Base-by-base conservation (phyloP, 768 basidiomycete genomes). In the Hortiboletus flavorubellus region DNA sequence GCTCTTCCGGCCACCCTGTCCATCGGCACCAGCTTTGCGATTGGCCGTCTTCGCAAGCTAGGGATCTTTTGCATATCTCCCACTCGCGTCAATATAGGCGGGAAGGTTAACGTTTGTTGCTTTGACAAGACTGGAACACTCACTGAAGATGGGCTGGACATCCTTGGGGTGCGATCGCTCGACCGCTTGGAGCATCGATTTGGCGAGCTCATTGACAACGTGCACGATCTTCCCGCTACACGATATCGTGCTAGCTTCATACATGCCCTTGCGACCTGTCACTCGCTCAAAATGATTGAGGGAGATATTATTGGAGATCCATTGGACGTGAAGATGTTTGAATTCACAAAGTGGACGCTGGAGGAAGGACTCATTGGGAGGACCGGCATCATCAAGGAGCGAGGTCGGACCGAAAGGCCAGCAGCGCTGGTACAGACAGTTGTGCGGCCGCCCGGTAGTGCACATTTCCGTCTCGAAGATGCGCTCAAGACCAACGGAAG, bases 91-190 rank as follows among this genome's bases (percentile, higher is more conserved):
- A 99, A 99, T 64, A 83, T 99, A 44, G 92, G 86, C 1, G 97
- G 97, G 10, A 95, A 97, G 74, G 78, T 98, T 73, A 98, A 98
- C 60, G 88, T 98, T 10, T 93, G 93, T 64, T 98, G 95, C 67
- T 99, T 99, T 65, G 97, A 99, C 77, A 99, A 99, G 75, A 99
- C 97, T 1, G 97, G 97, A 8, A 99, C 97, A 9, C 79, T 99
- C 23, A 99, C 97, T 1, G 97, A 99, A 72, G 97, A 99, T 60
- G 97, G 96, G 0, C 78, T 99, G 46, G 97, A 99, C 68, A 93
- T 99, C 43, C 85, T 99, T 44, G 97, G 97, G 15, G 88, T 97
- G 16, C 87, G 96, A 43, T 84, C 84, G 7, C 81, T 91, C 41
- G 94, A 96, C 55, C 84, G 91, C 42, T 80, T 77, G 45, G 80